Conservation (phyloP, 495 filamentous ascomycete genomes). For the Podospora didyma region DNA sequence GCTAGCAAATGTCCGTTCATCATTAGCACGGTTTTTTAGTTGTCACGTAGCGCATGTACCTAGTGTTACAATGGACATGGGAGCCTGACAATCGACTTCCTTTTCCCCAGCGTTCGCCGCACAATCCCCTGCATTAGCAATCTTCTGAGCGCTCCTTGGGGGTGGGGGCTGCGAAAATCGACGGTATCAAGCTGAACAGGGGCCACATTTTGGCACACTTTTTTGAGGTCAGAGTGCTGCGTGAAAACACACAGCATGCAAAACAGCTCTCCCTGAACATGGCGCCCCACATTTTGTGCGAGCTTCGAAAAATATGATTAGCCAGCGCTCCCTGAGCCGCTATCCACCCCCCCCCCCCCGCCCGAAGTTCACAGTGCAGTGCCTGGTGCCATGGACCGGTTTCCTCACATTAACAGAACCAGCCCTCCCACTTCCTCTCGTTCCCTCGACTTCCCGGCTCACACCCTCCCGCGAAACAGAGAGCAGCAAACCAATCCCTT, state of each 20-base stretch:
- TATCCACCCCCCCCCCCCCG: slow-evolving; percentile 14
- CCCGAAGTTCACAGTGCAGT: slow-evolving; percentile 22
- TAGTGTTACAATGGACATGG: neutral
- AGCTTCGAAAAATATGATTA: slow-evolving; percentile 9
- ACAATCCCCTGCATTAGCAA: slow-evolving; percentile 7
- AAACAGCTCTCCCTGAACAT: slow-evolving; percentile 19
- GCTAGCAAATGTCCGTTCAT: slow-evolving; percentile 3
- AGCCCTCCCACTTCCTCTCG: slow-evolving; percentile 27
- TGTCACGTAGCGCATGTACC: too few species aligned
- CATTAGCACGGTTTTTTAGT: too few species aligned
- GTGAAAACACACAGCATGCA: slow-evolving; percentile 8
- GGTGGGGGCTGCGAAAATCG: neutral
- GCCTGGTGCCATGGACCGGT: slow-evolving; percentile 9
- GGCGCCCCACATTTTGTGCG: slow-evolving; percentile 17
- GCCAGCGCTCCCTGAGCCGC: slow-evolving; percentile 13
- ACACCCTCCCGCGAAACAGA: slow-evolving; percentile 18
- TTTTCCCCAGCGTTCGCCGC: neutral
- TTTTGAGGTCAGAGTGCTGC: neutral
- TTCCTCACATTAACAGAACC: slow-evolving; percentile 34
- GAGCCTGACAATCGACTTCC: neutral
- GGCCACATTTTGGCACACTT: neutral
- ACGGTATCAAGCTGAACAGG: neutral
- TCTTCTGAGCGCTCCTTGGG: neutral
- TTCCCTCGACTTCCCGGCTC: slow-evolving; percentile 26
- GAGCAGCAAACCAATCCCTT: slow-evolving; percentile 17